Base-by-base conservation (phyloP, 306 rosid species). In the Arachis stenosperma region DNA sequence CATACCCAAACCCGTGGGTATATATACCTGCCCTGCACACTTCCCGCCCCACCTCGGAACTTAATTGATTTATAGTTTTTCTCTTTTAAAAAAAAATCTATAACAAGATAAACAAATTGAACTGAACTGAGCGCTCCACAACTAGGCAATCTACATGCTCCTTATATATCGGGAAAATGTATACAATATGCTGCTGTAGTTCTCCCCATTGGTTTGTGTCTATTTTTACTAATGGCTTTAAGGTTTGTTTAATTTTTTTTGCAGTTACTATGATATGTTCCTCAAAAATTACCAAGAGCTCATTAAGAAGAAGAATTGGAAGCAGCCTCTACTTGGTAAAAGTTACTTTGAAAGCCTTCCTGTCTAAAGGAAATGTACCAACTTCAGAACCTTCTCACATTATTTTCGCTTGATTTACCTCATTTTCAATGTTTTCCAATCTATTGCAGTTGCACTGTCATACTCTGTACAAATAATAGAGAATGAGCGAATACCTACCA, bases 241-340 rank as follows among this genome's bases (percentile, higher is more conserved):
- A 6, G 62, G 39, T 12, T 30, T 48, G 51, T 72, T 47, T n/a
- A 47, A 14, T 15, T 2, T 58, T 58, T 30, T 61, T 54, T 13
- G 15, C 43, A 89, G 96, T 67, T 89, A 85, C 73, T 89, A 89
- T 58, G 96, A 89, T 76, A 73, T 82, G 78, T 87, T 87, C 76
- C 79, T 89, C 74, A 84, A 15, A 62, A 89, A 81, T 39, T 89
- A 85, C 86, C 90, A 80, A 87, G 96, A 82, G 70, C 89, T 87
- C 15, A 90, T 79, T n/a, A 75, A 77, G 81, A 79, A 74, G 8
- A 79, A 66, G 71, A 77, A 80, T 72, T 89, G 96, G 96, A 86
- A 74, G 81, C 90, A 73, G 52, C 96, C 96, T 10, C 86, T 89
- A 39, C 86, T 85, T n/a, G 96, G 90, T 89, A 85, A 37, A 51